phyloP scores from a whole-genome alignment of 192 early-diverging fungal genomes.

The Phycomyces nitens region DNA sequence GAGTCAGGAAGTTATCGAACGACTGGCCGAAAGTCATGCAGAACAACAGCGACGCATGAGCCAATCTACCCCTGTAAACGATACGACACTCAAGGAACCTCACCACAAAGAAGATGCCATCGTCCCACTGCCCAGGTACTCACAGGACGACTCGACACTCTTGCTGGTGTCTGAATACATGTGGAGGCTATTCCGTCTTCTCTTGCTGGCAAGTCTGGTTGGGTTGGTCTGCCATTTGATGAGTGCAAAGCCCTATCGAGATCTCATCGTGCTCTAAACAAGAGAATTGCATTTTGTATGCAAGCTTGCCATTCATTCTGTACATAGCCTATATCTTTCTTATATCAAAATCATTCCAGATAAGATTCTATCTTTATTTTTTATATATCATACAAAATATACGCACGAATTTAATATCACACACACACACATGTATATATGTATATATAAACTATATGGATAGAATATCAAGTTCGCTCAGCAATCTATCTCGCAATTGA shows the following conservation, averaged over 20 bases:
- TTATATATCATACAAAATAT: no score
- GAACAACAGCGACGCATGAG: constrained; percentile 14
- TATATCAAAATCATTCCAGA: no score
- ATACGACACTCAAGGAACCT: constrained; percentile 6
- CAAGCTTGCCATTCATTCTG: no score
- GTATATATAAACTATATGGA: background rate
- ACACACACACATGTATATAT: no score
- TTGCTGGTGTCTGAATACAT: constrained; percentile 23
- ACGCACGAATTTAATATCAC: no score
- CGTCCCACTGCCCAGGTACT: background rate
- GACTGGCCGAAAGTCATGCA: constrained; percentile 22
- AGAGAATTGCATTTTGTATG: no score
- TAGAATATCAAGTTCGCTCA: background rate
- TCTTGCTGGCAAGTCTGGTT: constrained; percentile 23
- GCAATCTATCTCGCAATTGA: background rate
- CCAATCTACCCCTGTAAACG: background rate
- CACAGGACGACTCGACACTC: background rate
- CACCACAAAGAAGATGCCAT: background rate
- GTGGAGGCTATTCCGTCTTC: constrained; percentile 25
- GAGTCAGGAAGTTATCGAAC: constrained; percentile 37
- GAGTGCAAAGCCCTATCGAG: constrained; percentile 18
- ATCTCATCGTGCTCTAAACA: background rate
- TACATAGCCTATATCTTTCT: no score
- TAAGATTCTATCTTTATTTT: no score
- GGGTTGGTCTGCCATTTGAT: constrained; percentile 25